Conservation (phyloP, 257 asterid genomes). For the Fraxinus cuspidata region DNA sequence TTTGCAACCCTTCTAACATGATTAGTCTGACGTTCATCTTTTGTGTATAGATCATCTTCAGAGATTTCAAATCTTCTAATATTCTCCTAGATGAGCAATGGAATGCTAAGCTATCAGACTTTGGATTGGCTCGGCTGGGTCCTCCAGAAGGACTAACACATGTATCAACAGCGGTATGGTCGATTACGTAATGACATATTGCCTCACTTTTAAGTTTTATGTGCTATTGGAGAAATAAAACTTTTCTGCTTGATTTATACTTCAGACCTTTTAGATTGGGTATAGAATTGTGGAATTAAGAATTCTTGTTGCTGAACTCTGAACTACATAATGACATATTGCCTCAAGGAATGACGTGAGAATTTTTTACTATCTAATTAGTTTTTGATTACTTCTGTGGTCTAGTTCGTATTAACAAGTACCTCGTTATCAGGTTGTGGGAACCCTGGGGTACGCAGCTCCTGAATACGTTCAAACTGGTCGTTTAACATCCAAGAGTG, state of each 20-base stretch:
- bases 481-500: slow-evolving; percentile 12
- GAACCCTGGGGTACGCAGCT: slow-evolving; percentile 19
- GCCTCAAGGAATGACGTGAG: background rate
- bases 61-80: slow-evolving; percentile 69
- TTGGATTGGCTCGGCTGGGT: slow-evolving; percentile 77
- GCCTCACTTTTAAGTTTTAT: slow-evolving; percentile 15
- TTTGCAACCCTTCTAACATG: background rate
- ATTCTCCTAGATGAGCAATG: slow-evolving; percentile 68
- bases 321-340: background rate
- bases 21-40: background rate
- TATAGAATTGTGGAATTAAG: background rate
- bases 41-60: slow-evolving; percentile 54
- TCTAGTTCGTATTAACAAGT: background rate
- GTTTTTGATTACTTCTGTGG: background rate
- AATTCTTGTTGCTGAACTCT: background rate
- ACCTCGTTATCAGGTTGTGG: slow-evolving; percentile 1
- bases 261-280: background rate
- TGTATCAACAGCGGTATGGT: slow-evolving; percentile 64
- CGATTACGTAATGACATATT: background rate
- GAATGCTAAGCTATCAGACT: slow-evolving; percentile 73
- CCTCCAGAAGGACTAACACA: slow-evolving; percentile 68
- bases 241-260: background rate
- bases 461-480: slow-evolving; percentile 18
- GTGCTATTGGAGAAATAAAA: background rate
- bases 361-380: background rate